Percentiles rank a stretch among this genome's conserved stretches.
Evolutionary conservation across 345 rosid species (phyloP).

Genomic region (Punica granatum): DNA sequence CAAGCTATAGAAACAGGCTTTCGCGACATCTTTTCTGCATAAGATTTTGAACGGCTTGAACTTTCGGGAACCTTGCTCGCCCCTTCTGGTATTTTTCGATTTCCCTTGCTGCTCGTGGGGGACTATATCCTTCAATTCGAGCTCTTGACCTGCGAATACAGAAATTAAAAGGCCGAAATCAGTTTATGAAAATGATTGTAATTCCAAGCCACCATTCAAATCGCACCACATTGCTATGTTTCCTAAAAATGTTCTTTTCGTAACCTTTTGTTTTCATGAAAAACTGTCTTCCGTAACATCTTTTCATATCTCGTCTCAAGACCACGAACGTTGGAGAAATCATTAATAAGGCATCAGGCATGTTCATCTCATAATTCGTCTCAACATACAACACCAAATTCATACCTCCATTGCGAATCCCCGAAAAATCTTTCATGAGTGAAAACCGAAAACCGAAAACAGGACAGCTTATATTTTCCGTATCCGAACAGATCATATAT

Average conservation of each 20-base stretch:
- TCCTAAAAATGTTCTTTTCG: not conserved
- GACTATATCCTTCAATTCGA: constrained; percentile 19
- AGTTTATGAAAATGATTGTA: not conserved
- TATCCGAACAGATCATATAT: not conserved
- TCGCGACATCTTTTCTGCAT: constrained; percentile 50
- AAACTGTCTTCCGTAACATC: not conserved
- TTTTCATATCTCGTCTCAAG: not conserved
- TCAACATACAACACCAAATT: no score
- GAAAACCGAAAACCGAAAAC: not conserved
- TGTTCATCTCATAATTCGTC: no score
- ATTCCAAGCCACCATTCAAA: not conserved
- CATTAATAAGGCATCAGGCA: not conserved
- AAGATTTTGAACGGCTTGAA: constrained; percentile 24
- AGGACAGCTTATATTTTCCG: not conserved
- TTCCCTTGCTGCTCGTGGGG: constrained; percentile 11
- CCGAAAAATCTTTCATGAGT: not conserved
- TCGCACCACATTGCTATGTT: not conserved
- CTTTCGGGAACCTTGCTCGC: constrained; percentile 8
- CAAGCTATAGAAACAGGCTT: constrained; percentile 54
- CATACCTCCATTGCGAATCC: no score
- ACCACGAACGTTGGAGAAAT: not conserved
- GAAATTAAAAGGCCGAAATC: not conserved
- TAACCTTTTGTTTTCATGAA: not conserved
- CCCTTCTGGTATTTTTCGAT: constrained; percentile 20
- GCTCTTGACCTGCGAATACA: constrained; percentile 19